Evolutionary conservation across 192 early-diverging fungal species (phyloP).

Genomic region (Kappamyces sp.): DNA sequence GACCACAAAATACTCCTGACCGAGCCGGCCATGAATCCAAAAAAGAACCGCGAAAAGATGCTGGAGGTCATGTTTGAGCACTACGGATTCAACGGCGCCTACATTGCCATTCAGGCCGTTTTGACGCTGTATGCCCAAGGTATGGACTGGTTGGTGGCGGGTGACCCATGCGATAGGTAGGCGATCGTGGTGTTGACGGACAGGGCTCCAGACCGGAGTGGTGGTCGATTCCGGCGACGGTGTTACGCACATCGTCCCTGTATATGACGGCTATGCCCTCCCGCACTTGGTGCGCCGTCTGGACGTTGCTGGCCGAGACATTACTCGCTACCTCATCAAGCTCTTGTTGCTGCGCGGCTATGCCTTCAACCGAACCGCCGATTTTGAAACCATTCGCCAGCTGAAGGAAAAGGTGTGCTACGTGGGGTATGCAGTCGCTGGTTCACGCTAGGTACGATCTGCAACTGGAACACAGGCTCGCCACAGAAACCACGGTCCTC

Average conservation of each 20-base stretch:
- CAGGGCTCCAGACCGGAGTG: constrained; percentile 87
- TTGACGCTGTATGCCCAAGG: constrained; percentile 98
- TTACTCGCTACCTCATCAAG: constrained; percentile 96
- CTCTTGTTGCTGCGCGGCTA: constrained; percentile 89
- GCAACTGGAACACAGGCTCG: constrained; percentile 88
- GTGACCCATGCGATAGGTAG: background rate
- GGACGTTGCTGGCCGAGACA: constrained; percentile 93
- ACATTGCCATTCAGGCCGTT: constrained; percentile 96
- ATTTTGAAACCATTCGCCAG: constrained; percentile 96
- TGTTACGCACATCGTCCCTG: constrained; percentile 98
- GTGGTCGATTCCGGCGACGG: constrained; percentile 99
- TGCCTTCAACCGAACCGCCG: constrained; percentile 94
- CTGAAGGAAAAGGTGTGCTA: constrained; percentile 99
- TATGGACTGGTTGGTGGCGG: constrained; percentile 22
- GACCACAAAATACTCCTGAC: constrained; percentile 94
- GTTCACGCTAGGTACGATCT: constrained; percentile 75
- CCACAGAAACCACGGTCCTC: constrained; percentile 93
- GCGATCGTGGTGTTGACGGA: background rate
- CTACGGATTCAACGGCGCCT: constrained; percentile 88
- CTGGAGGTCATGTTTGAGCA: constrained; percentile 93
- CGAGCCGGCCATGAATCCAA: constrained; percentile 95
- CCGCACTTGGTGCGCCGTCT: constrained; percentile 84
- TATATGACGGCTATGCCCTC: constrained; percentile 92
- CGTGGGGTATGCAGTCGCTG: constrained; percentile 62
- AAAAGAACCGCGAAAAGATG: constrained; percentile 88